These are phyloP conservation scores for Saccharomycodes ludwigii DNA, from an alignment of 805 yeast genomes.

Conservation along the genomic window DNA sequence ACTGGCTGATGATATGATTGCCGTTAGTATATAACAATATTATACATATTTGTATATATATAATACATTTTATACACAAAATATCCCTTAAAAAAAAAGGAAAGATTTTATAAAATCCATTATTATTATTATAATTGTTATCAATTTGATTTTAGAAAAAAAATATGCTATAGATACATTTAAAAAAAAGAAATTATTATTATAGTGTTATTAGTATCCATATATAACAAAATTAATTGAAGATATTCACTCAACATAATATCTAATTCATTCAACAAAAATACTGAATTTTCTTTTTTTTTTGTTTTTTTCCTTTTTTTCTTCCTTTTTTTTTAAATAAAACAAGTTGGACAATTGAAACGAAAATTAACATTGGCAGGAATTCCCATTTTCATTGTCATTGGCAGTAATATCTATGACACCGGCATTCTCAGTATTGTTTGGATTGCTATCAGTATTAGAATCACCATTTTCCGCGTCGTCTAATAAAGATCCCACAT, in stretches of 20 bases:
- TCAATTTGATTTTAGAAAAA: no score
- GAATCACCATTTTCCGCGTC: conserved; percentile 9
- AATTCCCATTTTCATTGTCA: conserved; percentile 23
- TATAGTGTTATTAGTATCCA: no score
- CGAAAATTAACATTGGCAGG: conserved; percentile 28
- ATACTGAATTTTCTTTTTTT: not conserved
- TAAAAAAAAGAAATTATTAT: no score
- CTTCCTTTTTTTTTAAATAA: conserved; percentile 3
- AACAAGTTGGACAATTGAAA: conserved; percentile 3
- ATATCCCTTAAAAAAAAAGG: not conserved
- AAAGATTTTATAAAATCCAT: no score
- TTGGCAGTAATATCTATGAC: conserved; percentile 32
- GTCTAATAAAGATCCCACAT: no score
- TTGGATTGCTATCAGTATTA: conserved; percentile 14
- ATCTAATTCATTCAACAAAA: no score
- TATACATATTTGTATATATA: not conserved
- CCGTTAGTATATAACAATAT: no score
- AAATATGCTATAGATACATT: no score
- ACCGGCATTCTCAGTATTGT: conserved; percentile 20
- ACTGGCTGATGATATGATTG: no score
- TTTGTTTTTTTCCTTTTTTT: conserved; percentile 2
- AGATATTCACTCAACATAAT: no score
- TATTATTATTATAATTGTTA: no score
- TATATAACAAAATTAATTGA: no score
- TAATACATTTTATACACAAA: not conserved